Evolutionary conservation across 2,329 filamentous ascomycete species (phyloP).

Genomic region (Aciculosporium take): DNA sequence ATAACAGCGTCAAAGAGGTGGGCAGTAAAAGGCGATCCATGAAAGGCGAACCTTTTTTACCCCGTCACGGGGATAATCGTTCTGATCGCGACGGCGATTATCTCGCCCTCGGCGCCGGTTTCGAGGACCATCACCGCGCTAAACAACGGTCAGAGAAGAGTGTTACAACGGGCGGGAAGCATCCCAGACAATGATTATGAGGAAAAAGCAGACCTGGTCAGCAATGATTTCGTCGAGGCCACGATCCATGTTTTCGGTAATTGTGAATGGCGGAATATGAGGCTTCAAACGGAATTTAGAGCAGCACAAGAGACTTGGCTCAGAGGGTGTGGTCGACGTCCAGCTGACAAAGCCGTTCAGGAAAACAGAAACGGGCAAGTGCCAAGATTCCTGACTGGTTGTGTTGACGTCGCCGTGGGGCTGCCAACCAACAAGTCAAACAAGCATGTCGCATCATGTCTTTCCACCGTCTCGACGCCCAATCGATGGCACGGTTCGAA

Average conservation of each 20-base stretch:
- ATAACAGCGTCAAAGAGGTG: slow-evolving; percentile 1
- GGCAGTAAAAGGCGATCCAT: slow-evolving; percentile 4
- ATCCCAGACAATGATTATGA: neutral
- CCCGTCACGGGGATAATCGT: slow-evolving; percentile 59
- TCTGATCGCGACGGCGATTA: slow-evolving; percentile 20
- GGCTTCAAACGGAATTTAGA: neutral
- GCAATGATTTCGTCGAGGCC: slow-evolving; percentile 44
- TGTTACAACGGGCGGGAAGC: neutral
- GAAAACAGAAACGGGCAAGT: too few relatives aligned
- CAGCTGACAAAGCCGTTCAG: too few relatives aligned
- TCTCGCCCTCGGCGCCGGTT: slow-evolving; percentile 23
- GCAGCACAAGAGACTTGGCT: neutral
- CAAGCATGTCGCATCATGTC: too few relatives aligned
- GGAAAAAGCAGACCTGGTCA: slow-evolving; percentile 25
- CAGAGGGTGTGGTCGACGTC: neutral
- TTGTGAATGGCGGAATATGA: slow-evolving; percentile 10
- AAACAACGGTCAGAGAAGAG: neutral
- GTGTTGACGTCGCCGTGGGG: too few relatives aligned
- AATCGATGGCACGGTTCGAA: too few relatives aligned
- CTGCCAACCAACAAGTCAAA: too few relatives aligned
- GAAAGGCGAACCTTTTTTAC: slow-evolving; percentile 64
- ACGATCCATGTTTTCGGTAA: slow-evolving; percentile 35
- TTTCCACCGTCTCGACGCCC: too few relatives aligned
- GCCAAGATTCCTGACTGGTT: too few relatives aligned
- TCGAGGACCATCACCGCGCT: slow-evolving; percentile 22